Base-by-base conservation (phyloP, 139 green algal species). In the Picochlorum sp. region DNA sequence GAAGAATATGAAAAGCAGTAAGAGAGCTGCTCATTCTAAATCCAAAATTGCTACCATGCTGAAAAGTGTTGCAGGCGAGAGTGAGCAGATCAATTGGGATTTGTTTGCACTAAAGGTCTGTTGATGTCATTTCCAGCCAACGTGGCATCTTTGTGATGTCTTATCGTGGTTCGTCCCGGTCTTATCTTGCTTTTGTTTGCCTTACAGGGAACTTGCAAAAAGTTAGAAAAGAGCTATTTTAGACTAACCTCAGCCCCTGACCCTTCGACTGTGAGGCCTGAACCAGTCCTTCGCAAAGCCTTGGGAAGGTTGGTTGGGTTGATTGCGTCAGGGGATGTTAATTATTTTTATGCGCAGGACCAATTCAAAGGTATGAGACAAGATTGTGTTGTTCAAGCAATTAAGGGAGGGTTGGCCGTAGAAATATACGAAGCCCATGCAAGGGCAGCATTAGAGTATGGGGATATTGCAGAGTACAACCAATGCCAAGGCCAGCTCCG, bases 331-430 rank as follows among this genome's bases (percentile, higher is more conserved):
- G 52, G 70, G 13, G 21, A 74, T 30, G 76, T 71, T 13, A 76
- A 73, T 57, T 90, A 85, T 50, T 86, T 92, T 50, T 94, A 92
- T 65, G 66, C 72, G 7, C 64, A 72, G 23, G 89, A 96, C 69
- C 89, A 96, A 79, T 85, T 95, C 76, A 96, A 96, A 75, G 88
- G 78, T 56, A 87, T 96, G 79, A 79, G 89, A 24, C 89, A 96
- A 76, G 89, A 96, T 81, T 85, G 78, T 71, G 89, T 83, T 1
- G 86, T 96, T 55, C 88, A 95, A 78, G 77, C 81, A 59, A 73
- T 96, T 18, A 79, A 80, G 26, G 37, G n/a, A 7, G n/a, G 16
- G 5, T 41, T 55, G 41, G 38, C 8, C 0, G 6, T 57, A 9
- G 54, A 73, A 62, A 79, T 94, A 58, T 96, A 96, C 55, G 88